A percentile compares a stretch with the other conserved stretches of the same genome.
These are phyloP conservation scores for Penicillium rolfsii DNA, from an alignment of 2,329 filamentous ascomycete species.

Conservation along the genomic window DNA sequence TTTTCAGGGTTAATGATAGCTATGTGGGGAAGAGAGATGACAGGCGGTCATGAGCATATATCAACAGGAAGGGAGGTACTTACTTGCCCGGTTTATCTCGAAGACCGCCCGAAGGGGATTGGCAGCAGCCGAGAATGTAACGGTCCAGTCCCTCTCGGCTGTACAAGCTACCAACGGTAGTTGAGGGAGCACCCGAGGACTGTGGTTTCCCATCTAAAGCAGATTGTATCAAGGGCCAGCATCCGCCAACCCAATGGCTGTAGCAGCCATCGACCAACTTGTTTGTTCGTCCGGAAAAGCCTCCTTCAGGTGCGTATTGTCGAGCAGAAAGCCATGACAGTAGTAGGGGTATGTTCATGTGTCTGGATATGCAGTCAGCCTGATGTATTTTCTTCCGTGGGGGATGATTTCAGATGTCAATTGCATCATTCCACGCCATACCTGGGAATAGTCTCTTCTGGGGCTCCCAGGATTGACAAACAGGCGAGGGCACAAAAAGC, in stretches of 20 bases:
- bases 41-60: no score
- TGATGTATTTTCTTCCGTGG: slow-evolving; percentile 35
- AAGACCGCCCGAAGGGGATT: slow-evolving; percentile 77
- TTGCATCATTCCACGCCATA: slow-evolving; percentile 44
- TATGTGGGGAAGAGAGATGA: slow-evolving; percentile 5
- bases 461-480: slow-evolving; percentile 80
- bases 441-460: slow-evolving; percentile 72
- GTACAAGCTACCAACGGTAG: slow-evolving; percentile 57
- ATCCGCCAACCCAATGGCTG: slow-evolving; percentile 95
- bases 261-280: slow-evolving; percentile 98
- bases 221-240: slow-evolving; percentile 88
- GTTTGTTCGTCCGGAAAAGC: slow-evolving; percentile 91
- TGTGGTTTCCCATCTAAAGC: slow-evolving; percentile 62
- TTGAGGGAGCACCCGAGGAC: slow-evolving; percentile 26
- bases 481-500: slow-evolving; percentile 92
- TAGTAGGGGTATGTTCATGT: slow-evolving; percentile 75
- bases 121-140: slow-evolving; percentile 89
- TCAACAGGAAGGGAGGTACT: slow-evolving; percentile 41
- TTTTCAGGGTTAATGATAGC: slow-evolving; percentile 26
- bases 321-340: slow-evolving; percentile 86
- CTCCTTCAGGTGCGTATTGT: slow-evolving; percentile 88
- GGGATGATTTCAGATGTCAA: background rate
- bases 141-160: slow-evolving; percentile 81
- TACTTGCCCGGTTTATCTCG: slow-evolving; percentile 92
- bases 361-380: slow-evolving; percentile 52